Evolutionary conservation across 192 early-diverging fungal genomes (phyloP), one percentile per base, ranked within the genome.

Genomic region (Gryganskiella cystojenkinii): DNA sequence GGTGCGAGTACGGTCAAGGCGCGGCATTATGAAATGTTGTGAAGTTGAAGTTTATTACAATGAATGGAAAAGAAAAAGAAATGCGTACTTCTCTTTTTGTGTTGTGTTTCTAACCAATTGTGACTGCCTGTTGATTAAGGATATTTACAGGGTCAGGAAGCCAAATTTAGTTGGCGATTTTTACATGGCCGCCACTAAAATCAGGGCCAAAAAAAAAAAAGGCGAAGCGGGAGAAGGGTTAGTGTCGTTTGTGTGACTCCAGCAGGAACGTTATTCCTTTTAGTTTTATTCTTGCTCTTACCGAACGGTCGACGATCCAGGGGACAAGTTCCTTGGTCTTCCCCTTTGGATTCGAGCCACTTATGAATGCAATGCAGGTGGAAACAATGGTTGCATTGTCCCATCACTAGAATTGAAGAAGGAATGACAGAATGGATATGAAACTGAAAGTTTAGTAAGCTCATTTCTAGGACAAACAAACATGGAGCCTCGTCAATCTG

Each of bases 321-420:
- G 7, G 96, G 96, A 74, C 96, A 98, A 27, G 85, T 91, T 52
- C 90, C 86, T 40, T 40, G 37, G 45, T 88, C 87, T 55, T 90
- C 92, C 19, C 79, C 82, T 31, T 94, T 90, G 17, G 89, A 84
- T 24, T 85, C 73, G 35, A 93, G 81, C 94, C 94, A 95, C 45
- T 93, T 95, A 44, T 89, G 71, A 24, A 98, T 81, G 63, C 96
- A 98, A 79, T 98, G 96, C 87, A 97, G 88, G 79, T 98, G 96
- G 79, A 98, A 98, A 7, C 90, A 90, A 67, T 98, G 96, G 28
- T 82, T 87, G 83, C 96, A 98, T 58, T 95, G 88, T 63, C 96
- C 96, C 37, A 40, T 40, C 37, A 40, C 92, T 91, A 93, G 4
- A 13, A 22, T 55, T 59, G 27, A 22, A 30, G 19, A 49, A 8